A percentile compares a stretch with the other conserved stretches of the same genome.
Conservation (phyloP, 202 grass and related monocot species). For the Saccharum hybrid region DNA sequence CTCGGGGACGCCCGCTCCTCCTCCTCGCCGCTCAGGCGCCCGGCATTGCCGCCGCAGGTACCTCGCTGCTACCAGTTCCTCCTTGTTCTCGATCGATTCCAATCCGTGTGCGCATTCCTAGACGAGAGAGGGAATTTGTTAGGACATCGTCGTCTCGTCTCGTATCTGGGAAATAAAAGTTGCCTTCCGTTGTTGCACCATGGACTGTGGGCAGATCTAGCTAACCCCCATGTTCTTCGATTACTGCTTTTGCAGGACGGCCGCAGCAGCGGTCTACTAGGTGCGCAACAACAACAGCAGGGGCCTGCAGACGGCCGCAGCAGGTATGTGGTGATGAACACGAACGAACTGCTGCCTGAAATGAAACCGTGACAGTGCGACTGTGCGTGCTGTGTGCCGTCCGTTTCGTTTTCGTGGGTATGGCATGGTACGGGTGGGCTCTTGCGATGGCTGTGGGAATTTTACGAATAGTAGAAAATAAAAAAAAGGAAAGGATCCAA, state of each 20-base stretch:
- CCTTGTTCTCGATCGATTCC: neutral
- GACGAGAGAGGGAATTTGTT: neutral
- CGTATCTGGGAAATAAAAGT: neutral
- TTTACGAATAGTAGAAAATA: neutral
- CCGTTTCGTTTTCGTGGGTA: neutral
- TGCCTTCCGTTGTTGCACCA: constrained; percentile 34
- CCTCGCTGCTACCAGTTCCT: neutral
- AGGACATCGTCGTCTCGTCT: neutral
- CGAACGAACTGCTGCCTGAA: constrained; percentile 36
- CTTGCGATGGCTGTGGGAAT: neutral
- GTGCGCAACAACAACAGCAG: neutral
- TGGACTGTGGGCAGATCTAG: constrained; percentile 43
- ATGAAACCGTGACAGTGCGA: constrained; percentile 35
- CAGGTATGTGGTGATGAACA: constrained; percentile 35
- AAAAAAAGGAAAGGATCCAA: constrained; percentile 61
- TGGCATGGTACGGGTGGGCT: neutral
- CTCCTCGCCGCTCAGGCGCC: neutral
- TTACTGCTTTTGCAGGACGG: constrained; percentile 34
- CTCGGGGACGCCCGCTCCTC: constrained; percentile 32
- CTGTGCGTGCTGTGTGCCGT: neutral
- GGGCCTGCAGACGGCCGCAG: constrained; percentile 17
- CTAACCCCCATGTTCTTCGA: constrained; percentile 35
- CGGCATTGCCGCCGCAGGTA: constrained; percentile 55
- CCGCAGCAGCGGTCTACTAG: constrained; percentile 22
- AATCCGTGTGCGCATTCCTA: neutral